Percentiles rank a stretch among this genome's conserved stretches.
Evolutionary conservation across 2,329 filamentous ascomycete species (phyloP).

Genomic region (Colletotrichum gloeosporioides): DNA sequence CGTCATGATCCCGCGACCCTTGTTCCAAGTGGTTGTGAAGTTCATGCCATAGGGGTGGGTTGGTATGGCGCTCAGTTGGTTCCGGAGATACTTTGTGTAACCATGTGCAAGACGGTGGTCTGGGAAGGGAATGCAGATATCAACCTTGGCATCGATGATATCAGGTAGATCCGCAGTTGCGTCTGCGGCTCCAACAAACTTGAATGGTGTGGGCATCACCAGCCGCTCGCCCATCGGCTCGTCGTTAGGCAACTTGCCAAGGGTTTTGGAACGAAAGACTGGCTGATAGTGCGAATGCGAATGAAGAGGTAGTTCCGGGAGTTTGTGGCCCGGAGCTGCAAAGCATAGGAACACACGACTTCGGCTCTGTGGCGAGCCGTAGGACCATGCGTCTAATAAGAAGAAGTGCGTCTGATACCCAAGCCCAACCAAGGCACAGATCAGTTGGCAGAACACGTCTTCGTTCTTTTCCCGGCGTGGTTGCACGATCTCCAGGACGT

Average conservation of each 20-base stretch:
- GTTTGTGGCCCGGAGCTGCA: slow-evolving; percentile 67
- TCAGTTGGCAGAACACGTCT: slow-evolving; percentile 75
- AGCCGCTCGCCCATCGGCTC: slow-evolving; percentile 62
- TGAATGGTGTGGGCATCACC: slow-evolving; percentile 62
- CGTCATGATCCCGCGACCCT: slow-evolving; percentile 41
- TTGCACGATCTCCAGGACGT: slow-evolving; percentile 71
- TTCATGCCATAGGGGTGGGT: slow-evolving; percentile 60
- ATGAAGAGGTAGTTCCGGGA: slow-evolving; percentile 59
- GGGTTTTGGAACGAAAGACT: slow-evolving; percentile 28
- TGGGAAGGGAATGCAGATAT: slow-evolving; percentile 68
- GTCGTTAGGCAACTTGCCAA: slow-evolving; percentile 67
- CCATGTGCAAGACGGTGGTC: slow-evolving; percentile 66
- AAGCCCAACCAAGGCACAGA: slow-evolving; percentile 75
- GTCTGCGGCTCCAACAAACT: slow-evolving; percentile 57
- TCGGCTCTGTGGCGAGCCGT: slow-evolving; percentile 70
- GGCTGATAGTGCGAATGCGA: slow-evolving; percentile 66
- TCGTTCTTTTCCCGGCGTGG: slow-evolving; percentile 50
- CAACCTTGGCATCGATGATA: slow-evolving; percentile 65
- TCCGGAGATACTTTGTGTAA: slow-evolving; percentile 42
- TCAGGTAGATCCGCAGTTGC: slow-evolving; percentile 65
- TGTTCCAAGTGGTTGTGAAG: slow-evolving; percentile 51
- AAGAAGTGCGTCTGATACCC: slow-evolving; percentile 78
- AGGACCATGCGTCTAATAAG: slow-evolving; percentile 72
- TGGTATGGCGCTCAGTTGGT: slow-evolving; percentile 64
- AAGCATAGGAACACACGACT: slow-evolving; percentile 75